Evolutionary conservation across 2,329 filamentous ascomycete genomes (phyloP).

Genomic region (Pseudopithomyces maydicus): DNA sequence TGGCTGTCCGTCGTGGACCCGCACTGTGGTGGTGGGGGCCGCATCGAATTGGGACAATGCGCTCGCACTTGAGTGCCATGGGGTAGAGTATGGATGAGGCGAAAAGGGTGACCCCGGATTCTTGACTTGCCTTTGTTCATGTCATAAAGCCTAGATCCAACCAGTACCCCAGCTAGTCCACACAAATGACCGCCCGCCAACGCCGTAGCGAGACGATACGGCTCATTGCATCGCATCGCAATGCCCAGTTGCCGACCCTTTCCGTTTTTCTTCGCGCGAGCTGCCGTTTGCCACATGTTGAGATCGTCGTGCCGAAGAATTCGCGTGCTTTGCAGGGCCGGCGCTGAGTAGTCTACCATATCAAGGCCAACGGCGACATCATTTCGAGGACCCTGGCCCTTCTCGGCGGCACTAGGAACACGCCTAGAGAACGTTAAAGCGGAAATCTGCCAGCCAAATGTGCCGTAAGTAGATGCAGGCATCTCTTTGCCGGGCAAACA

Average conservation of each 20-base stretch:
- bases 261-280: background rate
- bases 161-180: background rate
- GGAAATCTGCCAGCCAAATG: too few relatives aligned
- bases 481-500: background rate
- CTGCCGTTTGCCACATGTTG: background rate
- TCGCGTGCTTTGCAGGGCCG: background rate
- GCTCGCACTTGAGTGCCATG: background rate
- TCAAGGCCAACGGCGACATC: too few relatives aligned
- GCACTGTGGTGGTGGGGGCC: constrained; percentile 15
- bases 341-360: background rate
- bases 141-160: background rate
- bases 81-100: background rate
- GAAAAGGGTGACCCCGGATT: background rate
- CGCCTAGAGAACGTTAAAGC: background rate
- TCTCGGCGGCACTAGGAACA: background rate
- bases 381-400: background rate
- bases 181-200: background rate
- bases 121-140: background rate
- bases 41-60: constrained; percentile 6
- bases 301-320: background rate
- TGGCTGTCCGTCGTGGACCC: constrained; percentile 7
- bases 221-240: background rate
- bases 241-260: background rate
- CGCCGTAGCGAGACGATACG: background rate
- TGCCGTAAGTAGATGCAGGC: background rate